Evolutionary conservation across 2,329 filamentous ascomycete genomes (phyloP), one percentile per base, ranked within the genome.

Genomic region (Colletotrichum sp.): DNA sequence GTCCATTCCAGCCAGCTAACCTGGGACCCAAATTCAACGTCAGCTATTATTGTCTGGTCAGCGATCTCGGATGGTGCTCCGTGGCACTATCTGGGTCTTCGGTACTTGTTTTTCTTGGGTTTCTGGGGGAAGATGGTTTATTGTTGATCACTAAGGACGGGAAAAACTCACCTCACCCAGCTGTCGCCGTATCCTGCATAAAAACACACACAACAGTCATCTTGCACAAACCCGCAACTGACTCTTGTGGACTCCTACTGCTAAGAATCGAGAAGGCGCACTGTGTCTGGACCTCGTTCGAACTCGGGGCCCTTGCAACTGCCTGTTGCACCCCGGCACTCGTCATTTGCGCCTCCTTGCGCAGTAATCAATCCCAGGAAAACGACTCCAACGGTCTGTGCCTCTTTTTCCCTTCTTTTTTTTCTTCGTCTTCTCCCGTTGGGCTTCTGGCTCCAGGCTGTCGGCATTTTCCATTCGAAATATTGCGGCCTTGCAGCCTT

Each of bases 1-100:
- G 36, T 74, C 57, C 29, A 65, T 62, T n/a, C 9, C 57, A 65
- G 44, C 57, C 29, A 19, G 49, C 62, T 25, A 69, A 12, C 44
- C 59, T 1, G 29, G 70, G 70, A 69, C 64, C 70, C 70, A 73
- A 69, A 74, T 73, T 69, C 70, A 73, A 76, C 64, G 74, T 76
- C 74, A 65, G 57, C 57, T 25, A 52, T 36, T 65, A 36, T 57
- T 52, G 39, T 49, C 39, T 11, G 25, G 7, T 13, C 55, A 25
- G 52, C 52, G 34, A 32, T 36, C 49, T 63, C 69, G 63, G 69
- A 12, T 22, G 25, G 27, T 7, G 12, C 52, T 69, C 66, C 52
- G 66, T 44, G 29, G 19, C 16, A 9, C 12, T 29, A 8, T 32
- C 11, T 67, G 9, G 25, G 25, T 36, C 30, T 30, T 52, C 36